These are phyloP conservation scores for Trichoderma simmonsii DNA, from an alignment of 2,329 filamentous ascomycete species.

Conservation along the genomic window DNA sequence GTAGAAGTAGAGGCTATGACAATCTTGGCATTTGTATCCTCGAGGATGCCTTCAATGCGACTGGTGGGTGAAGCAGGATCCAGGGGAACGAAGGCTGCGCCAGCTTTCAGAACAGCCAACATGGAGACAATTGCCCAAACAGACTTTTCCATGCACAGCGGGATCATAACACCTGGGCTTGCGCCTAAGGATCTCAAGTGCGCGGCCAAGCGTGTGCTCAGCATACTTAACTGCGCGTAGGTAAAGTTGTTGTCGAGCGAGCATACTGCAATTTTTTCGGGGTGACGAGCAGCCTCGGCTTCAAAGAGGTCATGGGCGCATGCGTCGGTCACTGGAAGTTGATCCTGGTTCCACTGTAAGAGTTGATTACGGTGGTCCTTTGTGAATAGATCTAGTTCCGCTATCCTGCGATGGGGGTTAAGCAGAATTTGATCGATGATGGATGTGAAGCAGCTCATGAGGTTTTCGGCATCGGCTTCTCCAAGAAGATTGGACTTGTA, in stretches of 20 bases:
- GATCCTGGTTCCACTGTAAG: neutral
- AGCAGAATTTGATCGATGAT: neutral
- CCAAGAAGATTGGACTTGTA: neutral
- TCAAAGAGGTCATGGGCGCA: neutral
- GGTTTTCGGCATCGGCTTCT: neutral
- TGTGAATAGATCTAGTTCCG: neutral
- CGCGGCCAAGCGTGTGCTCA: neutral
- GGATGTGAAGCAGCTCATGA: neutral
- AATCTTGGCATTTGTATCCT: neutral
- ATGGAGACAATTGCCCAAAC: neutral
- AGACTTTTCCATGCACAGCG: neutral
- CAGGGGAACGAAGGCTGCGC: neutral
- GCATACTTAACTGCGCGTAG: neutral
- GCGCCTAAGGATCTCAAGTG: neutral
- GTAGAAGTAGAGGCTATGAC: neutral
- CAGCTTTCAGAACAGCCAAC: neutral
- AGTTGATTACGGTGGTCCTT: neutral
- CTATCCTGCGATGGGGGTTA: neutral
- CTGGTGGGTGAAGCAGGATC: neutral
- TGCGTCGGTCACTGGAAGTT: neutral
- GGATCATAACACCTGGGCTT: neutral
- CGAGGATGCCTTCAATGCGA: neutral
- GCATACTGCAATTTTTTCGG: neutral
- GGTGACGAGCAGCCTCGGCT: neutral
- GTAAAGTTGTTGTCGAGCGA: neutral